These are phyloP conservation scores for Didymella segeticola DNA, from an alignment of 2,329 filamentous ascomycete genomes.

Conservation along the genomic window DNA sequence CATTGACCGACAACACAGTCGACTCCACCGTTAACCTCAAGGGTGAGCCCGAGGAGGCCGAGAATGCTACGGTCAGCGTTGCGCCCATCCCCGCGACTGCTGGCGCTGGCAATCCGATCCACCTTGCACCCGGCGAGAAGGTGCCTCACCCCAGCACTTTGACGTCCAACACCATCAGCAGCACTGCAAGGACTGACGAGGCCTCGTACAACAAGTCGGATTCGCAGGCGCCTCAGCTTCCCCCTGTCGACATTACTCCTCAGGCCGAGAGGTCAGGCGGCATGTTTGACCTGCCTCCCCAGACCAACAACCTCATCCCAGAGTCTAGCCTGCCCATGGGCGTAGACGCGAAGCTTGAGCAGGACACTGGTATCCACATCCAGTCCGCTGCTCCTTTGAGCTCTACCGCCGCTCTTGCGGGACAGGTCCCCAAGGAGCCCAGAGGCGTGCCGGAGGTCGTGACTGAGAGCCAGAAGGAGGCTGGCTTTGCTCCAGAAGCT, in stretches of 20 bases:
- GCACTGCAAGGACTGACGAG: constrained; percentile 66
- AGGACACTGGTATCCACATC: constrained; percentile 50
- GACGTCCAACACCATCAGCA: constrained; percentile 73
- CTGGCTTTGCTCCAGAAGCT: constrained; percentile 70
- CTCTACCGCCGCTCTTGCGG: constrained; percentile 57
- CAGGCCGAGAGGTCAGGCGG: constrained; percentile 52
- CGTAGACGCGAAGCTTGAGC: constrained; percentile 48
- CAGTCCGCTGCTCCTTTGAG: constrained; percentile 53
- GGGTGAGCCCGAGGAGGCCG: constrained; percentile 33
- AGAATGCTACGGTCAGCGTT: constrained; percentile 58
- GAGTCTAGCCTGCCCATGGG: constrained; percentile 82
- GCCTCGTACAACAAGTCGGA: constrained; percentile 86
- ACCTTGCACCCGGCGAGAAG: constrained; percentile 78
- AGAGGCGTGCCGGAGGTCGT: constrained; percentile 65
- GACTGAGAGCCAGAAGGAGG: constrained; percentile 74
- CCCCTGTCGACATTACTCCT: constrained; percentile 54
- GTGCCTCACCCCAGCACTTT: constrained; percentile 72
- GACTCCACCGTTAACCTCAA: constrained; percentile 60
- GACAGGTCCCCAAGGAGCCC: constrained; percentile 54
- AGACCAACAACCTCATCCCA: constrained; percentile 73
- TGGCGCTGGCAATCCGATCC: constrained; percentile 77
- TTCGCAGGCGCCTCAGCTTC: constrained; percentile 55
- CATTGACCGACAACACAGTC: constrained; percentile 73
- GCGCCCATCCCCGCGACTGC: constrained; percentile 65
- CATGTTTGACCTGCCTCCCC: constrained; percentile 55